A percentile compares a stretch with the other conserved stretches of the same genome.
Conservation (phyloP, 352 stramenopile genomes). For the Blastocystis sp. region DNA sequence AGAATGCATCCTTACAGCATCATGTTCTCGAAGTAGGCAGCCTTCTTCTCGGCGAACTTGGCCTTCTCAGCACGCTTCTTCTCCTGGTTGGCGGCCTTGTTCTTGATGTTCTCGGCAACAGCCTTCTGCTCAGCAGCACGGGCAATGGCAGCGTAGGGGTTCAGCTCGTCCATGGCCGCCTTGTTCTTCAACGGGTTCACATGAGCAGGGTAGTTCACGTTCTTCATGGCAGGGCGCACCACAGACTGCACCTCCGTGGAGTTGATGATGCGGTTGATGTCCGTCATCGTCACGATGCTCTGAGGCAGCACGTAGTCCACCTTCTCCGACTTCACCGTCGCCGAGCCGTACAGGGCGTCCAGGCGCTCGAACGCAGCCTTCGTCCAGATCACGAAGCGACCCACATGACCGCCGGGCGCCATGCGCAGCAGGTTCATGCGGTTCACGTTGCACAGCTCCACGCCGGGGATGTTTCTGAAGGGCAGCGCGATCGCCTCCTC, state of each 20-base stretch:
- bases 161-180: slow-evolving; percentile 90
- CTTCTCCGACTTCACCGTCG: slow-evolving; percentile 76
- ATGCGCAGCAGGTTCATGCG: slow-evolving; percentile 94
- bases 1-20: slow-evolving; percentile 62
- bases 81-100: slow-evolving; percentile 79
- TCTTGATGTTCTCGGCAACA: slow-evolving; percentile 81
- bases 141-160: slow-evolving; percentile 89
- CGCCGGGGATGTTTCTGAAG: slow-evolving; percentile 94
- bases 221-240: slow-evolving; percentile 86
- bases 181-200: slow-evolving; percentile 94
- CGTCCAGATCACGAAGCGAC: slow-evolving; percentile 97
- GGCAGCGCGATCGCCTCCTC: slow-evolving; percentile 76
- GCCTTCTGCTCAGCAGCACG: slow-evolving; percentile 83
- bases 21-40: slow-evolving; percentile 78
- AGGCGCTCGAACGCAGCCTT: slow-evolving; percentile 93
- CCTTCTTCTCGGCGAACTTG: slow-evolving; percentile 77
- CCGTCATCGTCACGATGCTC: slow-evolving; percentile 91
- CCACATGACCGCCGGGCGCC: slow-evolving; percentile 93
- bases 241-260: slow-evolving; percentile 96
- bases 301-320: slow-evolving; percentile 85
- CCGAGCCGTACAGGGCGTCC: slow-evolving; percentile 84
- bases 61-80: slow-evolving; percentile 83
- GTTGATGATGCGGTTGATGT: slow-evolving; percentile 74
- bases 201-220: slow-evolving; percentile 86
- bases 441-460: slow-evolving; percentile 94